Base-by-base conservation (phyloP, 2,329 filamentous ascomycete genomes). In the Apiospora phragmitis region DNA sequence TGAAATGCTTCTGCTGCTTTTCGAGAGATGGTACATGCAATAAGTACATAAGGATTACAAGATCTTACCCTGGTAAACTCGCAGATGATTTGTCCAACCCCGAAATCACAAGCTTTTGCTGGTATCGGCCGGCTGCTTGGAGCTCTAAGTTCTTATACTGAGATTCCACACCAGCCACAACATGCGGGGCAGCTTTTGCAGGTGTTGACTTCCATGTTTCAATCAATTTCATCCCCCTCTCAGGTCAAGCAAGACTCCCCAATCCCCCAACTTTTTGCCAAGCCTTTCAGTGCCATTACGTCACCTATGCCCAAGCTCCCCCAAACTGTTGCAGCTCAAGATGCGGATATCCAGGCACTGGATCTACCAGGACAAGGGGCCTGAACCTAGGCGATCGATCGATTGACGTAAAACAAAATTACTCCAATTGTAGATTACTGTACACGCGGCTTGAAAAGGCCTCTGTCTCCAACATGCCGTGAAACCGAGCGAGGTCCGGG, bases 401-500 rank as follows among this genome's bases (percentile, higher is more conserved):
- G 65, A 67, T 67, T 67, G 65, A 67, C 65, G 65, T 47, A 67
- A 14, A 35, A 21, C 32, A 24, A 9, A 32, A 38, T 16, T 5
- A 18, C 18, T 62, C 32, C 55, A 38, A 18, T 32, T 21, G 29
- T 9, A 21, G 51, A 21, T 59, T 35, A 21, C 32, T 24, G 55
- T 21, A 38, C 55, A 62, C 55, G 32, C 32, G 32, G 55, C 32
- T n/a, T n/a, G n/a, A 38, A 18, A 14, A 35, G 55, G 21, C 21
- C 18, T 38, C 18, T 12, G 3, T n/a, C 21, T 14, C 9, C 55
- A n/a, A 38, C 6, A 6, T 62, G 55, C 55, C 55, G 55, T 62
- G 55, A 62, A 38, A 62, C 55, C 55, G 55, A 62, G 55, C 55
- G n/a, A 14, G 32, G 55, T 62, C 55, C 55, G 55, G 55, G 29